Conservation (phyloP, 2,329 filamentous ascomycete genomes). For the Microdochium bolleyi region DNA sequence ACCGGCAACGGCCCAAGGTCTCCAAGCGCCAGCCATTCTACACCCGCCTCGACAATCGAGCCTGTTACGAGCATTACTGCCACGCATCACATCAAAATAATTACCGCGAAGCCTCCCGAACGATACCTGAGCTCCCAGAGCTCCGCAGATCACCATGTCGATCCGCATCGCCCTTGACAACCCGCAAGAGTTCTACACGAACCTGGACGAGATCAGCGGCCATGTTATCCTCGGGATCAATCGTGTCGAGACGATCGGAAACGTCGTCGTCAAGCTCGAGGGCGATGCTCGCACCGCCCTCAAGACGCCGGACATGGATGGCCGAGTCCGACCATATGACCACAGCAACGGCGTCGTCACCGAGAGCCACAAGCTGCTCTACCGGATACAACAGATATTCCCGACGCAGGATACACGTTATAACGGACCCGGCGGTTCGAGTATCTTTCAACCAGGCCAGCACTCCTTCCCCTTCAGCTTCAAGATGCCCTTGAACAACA, state of each 20-base stretch:
- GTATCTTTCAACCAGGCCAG: constrained; percentile 57
- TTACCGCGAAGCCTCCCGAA: too few relatives aligned
- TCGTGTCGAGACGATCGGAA: constrained; percentile 62
- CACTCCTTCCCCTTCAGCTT: constrained; percentile 74
- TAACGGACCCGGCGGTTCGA: constrained; percentile 33
- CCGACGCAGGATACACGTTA: constrained; percentile 44
- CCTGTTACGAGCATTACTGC: too few relatives aligned
- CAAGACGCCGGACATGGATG: constrained; percentile 33
- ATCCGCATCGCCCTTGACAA: constrained; percentile 60
- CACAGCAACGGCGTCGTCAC: constrained; percentile 32
- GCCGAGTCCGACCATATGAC: constrained; percentile 18
- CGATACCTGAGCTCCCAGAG: too few relatives aligned
- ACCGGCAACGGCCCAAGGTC: too few relatives aligned
- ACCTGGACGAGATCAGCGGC: constrained; percentile 66
- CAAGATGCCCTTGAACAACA: constrained; percentile 71
- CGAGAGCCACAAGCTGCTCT: constrained; percentile 67
- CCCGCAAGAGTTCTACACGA: constrained; percentile 67
- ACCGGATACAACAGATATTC: constrained; percentile 66
- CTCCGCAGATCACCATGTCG: constrained; percentile 40
- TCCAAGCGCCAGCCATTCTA: too few relatives aligned
- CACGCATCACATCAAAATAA: too few relatives aligned
- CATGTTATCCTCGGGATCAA: constrained; percentile 47
- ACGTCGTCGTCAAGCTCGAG: constrained; percentile 75
- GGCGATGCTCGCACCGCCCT: constrained; percentile 68
- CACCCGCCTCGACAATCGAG: too few relatives aligned